Percentiles rank a stretch among this genome's conserved stretches.
Conservation (phyloP, 129 eudicot genomes). For the Centella asiatica region DNA sequence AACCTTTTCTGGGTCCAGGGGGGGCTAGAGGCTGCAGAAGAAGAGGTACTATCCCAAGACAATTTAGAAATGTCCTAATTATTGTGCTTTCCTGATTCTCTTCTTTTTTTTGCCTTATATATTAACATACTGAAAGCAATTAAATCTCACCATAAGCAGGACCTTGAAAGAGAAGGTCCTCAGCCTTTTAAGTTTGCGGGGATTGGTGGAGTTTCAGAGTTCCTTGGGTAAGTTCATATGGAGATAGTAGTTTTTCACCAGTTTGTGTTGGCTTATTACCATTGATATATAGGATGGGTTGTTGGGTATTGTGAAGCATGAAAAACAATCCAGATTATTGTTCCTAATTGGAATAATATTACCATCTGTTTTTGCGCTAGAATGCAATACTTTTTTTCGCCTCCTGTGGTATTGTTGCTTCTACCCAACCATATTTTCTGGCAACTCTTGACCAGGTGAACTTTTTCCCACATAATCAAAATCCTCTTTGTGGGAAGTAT, state of each 20-base stretch:
- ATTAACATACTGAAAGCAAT: conserved; percentile 6
- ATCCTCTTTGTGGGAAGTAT: no score
- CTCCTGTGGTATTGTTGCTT: no score
- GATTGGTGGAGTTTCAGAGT: conserved; percentile 87
- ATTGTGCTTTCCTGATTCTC: background rate
- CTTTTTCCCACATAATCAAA: no score
- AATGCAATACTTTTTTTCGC: no score
- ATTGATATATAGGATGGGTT: background rate
- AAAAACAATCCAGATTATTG: background rate
- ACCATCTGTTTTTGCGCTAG: background rate
- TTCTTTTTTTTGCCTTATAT: background rate
- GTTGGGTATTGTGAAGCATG: background rate
- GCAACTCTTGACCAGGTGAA: background rate
- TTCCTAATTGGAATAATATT: background rate
- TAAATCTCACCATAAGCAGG: conserved; percentile 39
- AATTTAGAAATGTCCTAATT: background rate
- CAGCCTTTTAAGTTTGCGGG: conserved; percentile 86
- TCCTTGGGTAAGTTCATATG: conserved; percentile 59
- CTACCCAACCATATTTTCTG: background rate
- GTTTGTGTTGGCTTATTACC: background rate
- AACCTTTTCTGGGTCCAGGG: conserved; percentile 98
- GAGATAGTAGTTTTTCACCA: background rate
- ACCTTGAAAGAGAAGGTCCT: conserved; percentile 91
- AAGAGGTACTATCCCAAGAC: conserved; percentile 45
- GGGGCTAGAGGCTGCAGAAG: conserved; percentile 91